Percentiles rank a stretch among this genome's conserved stretches.
phyloP scores from a whole-genome alignment of 2,329 filamentous ascomycete species.

The Colletotrichum kahawae region DNA sequence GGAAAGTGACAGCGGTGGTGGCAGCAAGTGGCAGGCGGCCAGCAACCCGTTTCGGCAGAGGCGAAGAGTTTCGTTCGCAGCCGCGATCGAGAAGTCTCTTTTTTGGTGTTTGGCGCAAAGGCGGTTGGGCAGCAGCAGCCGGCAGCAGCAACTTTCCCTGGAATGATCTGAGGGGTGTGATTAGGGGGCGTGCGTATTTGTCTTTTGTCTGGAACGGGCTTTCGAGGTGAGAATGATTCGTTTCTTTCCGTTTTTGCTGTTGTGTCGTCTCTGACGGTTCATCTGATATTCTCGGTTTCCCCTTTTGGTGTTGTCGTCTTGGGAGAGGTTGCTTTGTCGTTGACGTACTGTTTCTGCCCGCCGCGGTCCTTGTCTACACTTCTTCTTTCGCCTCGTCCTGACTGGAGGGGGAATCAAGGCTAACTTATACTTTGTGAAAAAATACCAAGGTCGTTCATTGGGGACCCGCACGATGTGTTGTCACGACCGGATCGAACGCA shows the following conservation, averaged over 20 bases:
- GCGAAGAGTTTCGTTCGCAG: constrained; percentile 17
- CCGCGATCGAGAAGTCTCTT: constrained; percentile 21
- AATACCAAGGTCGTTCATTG: constrained; percentile 2
- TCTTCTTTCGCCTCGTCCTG: constrained; percentile 3
- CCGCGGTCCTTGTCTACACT: background rate
- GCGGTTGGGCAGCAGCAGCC: constrained; percentile 21
- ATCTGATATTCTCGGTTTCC: background rate
- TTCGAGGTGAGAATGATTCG: background rate
- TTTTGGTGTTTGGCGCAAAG: constrained; percentile 1
- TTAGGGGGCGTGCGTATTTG: background rate
- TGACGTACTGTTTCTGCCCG: background rate
- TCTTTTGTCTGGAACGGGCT: background rate
- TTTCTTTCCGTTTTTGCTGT: background rate
- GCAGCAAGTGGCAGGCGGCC: constrained; percentile 4
- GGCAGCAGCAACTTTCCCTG: background rate
- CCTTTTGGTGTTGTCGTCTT: background rate
- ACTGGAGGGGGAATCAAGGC: constrained; percentile 32
- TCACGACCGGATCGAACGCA: constrained; percentile 3
- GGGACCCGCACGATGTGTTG: constrained; percentile 23
- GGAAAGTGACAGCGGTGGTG: background rate
- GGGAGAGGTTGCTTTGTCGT: background rate
- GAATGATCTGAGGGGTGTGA: background rate
- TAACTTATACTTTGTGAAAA: constrained; percentile 44
- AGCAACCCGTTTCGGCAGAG: constrained; percentile 9
- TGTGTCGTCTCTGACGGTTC: background rate